Conservation (phyloP, 495 filamentous ascomycete species). For the Podospora fimiseda region DNA sequence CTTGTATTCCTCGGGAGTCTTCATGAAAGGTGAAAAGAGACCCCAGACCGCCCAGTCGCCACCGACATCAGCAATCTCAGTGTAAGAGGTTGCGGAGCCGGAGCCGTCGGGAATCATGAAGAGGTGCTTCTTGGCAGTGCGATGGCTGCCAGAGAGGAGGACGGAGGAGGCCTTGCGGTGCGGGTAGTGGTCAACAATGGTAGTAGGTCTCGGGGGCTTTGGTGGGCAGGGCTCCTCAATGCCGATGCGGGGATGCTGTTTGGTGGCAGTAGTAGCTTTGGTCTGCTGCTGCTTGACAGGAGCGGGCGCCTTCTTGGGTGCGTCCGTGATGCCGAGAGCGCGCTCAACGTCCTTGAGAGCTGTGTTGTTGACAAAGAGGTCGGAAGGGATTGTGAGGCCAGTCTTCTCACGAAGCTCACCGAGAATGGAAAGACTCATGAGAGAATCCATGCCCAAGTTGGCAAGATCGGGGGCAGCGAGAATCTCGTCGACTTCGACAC, state of each 20-base stretch:
- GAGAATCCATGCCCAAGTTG: constrained; percentile 55
- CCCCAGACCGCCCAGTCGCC: constrained; percentile 53
- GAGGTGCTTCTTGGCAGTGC: constrained; percentile 54
- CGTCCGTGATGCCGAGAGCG: constrained; percentile 36
- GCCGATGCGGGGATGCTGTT: constrained; percentile 27
- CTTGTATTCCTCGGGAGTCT: constrained; percentile 48
- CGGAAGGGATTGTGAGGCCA: constrained; percentile 38
- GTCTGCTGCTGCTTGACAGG: constrained; percentile 31
- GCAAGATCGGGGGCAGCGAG: constrained; percentile 43
- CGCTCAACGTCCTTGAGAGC: constrained; percentile 44
- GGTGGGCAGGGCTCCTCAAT: constrained; percentile 27
- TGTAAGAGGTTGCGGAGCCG: constrained; percentile 62
- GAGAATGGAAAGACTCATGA: constrained; percentile 52
- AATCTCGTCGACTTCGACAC: constrained; percentile 58
- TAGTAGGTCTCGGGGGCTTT: constrained; percentile 33
- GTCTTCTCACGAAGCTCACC: constrained; percentile 55
- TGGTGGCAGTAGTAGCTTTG: constrained; percentile 19
- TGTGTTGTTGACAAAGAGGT: constrained; percentile 43
- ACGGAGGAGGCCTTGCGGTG: constrained; percentile 58
- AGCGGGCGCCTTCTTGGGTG: constrained; percentile 30
- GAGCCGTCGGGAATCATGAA: constrained; percentile 73
- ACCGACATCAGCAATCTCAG: constrained; percentile 44
- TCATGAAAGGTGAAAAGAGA: constrained; percentile 60
- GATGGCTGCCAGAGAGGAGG: constrained; percentile 58
- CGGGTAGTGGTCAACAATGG: constrained; percentile 60